These are phyloP conservation scores for Neofusicoccum sp. DNA, from an alignment of 2,329 filamentous ascomycete genomes.

Conservation along the genomic window DNA sequence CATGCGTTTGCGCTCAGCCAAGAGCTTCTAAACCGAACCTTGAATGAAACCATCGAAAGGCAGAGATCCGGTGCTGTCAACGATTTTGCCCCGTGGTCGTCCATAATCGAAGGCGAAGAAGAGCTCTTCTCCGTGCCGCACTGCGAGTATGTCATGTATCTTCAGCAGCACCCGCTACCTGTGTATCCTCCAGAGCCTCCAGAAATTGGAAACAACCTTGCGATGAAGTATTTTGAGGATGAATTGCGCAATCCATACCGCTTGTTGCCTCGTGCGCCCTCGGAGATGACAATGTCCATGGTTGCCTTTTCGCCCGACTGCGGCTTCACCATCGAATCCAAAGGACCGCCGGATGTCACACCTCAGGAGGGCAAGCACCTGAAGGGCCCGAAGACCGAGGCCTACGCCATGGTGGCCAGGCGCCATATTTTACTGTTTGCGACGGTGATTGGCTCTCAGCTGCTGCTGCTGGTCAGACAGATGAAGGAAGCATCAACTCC, in stretches of 20 bases:
- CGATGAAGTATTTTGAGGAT: constrained; percentile 54
- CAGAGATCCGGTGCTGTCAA: constrained; percentile 60
- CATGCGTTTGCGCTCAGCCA: constrained; percentile 48
- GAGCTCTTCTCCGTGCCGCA: constrained; percentile 66
- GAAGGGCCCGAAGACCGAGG: constrained; percentile 57
- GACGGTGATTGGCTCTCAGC: constrained; percentile 50
- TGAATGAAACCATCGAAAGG: constrained; percentile 64
- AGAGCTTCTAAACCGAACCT: constrained; percentile 68
- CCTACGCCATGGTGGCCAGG: constrained; percentile 52
- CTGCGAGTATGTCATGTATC: constrained; percentile 86
- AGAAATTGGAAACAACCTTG: constrained; percentile 18
- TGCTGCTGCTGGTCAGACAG: constrained; percentile 58
- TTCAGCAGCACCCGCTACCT: constrained; percentile 65
- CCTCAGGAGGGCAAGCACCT: constrained; percentile 54
- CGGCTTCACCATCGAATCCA: constrained; percentile 63
- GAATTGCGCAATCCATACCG: constrained; percentile 61
- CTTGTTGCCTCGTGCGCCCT: constrained; percentile 50
- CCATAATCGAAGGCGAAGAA: constrained; percentile 58
- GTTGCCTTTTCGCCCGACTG: constrained; percentile 65
- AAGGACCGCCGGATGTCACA: constrained; percentile 55
- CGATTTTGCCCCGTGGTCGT: constrained; percentile 69
- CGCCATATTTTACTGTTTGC: constrained; percentile 55
- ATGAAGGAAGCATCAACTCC: constrained; percentile 65
- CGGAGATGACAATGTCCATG: constrained; percentile 58
- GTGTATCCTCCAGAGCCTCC: constrained; percentile 15